A percentile compares a stretch with the other conserved stretches of the same genome.
Conservation (phyloP, 2,329 filamentous ascomycete species). For the Penicillium griseofulvum region DNA sequence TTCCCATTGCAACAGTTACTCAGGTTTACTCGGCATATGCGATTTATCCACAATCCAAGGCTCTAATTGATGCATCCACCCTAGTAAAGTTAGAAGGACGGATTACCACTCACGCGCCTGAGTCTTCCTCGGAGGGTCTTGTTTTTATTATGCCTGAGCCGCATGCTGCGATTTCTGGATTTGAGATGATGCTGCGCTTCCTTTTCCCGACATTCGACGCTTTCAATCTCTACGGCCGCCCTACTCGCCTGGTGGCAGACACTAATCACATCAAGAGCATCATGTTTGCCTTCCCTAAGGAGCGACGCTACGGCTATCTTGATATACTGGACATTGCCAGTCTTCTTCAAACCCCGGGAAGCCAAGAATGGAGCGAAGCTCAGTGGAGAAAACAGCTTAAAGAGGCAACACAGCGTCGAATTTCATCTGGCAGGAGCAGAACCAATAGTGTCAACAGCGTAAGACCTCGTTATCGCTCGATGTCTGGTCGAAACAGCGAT, state of each 20-base stretch:
- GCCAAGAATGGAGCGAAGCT: conserved; percentile 73
- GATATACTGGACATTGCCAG: conserved; percentile 81
- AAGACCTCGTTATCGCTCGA: conserved; percentile 42
- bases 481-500: conserved; percentile 35
- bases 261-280: conserved; percentile 81
- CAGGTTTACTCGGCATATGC: conserved; percentile 91
- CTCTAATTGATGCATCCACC: conserved; percentile 89
- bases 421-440: conserved; percentile 39
- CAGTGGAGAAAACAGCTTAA: conserved; percentile 91
- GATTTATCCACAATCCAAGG: conserved; percentile 92
- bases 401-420: conserved; percentile 67
- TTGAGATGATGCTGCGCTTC: conserved; percentile 91
- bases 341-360: conserved; percentile 76
- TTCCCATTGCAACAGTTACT: conserved; percentile 85
- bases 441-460: conserved; percentile 58
- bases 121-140: conserved; percentile 81
- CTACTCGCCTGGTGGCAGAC: conserved; percentile 81
- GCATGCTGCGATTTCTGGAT: conserved; percentile 85
- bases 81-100: conserved; percentile 89
- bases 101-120: conserved; percentile 81
- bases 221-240: conserved; percentile 86
- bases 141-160: conserved; percentile 97
- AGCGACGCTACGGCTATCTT: conserved; percentile 83
- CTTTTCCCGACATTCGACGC: conserved; percentile 93
- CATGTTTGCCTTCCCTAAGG: conserved; percentile 97